Percentiles rank a stretch among this genome's conserved stretches.
phyloP scores from a whole-genome alignment of 305 asterid species.

The Solanum hybrid region DNA sequence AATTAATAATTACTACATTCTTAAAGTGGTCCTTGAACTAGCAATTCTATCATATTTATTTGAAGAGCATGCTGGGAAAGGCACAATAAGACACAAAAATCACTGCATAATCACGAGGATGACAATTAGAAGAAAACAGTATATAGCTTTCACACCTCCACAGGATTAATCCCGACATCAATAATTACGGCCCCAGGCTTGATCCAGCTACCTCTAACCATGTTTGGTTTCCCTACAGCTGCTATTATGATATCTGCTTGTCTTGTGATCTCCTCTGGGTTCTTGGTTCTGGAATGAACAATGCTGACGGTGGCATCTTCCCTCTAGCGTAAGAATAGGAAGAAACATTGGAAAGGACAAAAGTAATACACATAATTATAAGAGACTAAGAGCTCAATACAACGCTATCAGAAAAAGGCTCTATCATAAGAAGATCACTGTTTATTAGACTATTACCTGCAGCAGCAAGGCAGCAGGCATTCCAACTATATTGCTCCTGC shows the following conservation, averaged over 20 bases:
- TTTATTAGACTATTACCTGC: constrained; percentile 42
- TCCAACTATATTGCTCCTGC: constrained; percentile 93
- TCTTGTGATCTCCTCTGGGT: constrained; percentile 67
- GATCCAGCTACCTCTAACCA: constrained; percentile 94
- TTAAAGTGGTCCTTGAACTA: not conserved
- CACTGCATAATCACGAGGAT: not conserved
- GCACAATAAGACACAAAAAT: not conserved
- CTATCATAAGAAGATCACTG: not conserved
- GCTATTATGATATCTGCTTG: constrained; percentile 81
- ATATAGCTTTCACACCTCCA: constrained; percentile 38
- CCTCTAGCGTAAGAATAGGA: constrained; percentile 32
- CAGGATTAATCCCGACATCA: constrained; percentile 87
- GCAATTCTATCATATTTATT: not conserved
- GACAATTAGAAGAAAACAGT: not conserved
- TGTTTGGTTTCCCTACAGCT: constrained; percentile 80
- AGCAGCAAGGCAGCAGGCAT: constrained; percentile 83
- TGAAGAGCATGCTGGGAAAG: not conserved
- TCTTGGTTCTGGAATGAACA: constrained; percentile 80
- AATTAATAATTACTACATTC: not conserved
- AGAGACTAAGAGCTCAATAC: not conserved
- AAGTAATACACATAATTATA: not conserved
- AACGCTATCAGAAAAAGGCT: not conserved
- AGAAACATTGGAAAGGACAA: not conserved
- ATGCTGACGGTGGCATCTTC: constrained; percentile 88
- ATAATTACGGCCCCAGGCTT: constrained; percentile 85